phyloP scores from a whole-genome alignment of 1,139 yeast species.

The Entelexis sorbosivorans region DNA sequence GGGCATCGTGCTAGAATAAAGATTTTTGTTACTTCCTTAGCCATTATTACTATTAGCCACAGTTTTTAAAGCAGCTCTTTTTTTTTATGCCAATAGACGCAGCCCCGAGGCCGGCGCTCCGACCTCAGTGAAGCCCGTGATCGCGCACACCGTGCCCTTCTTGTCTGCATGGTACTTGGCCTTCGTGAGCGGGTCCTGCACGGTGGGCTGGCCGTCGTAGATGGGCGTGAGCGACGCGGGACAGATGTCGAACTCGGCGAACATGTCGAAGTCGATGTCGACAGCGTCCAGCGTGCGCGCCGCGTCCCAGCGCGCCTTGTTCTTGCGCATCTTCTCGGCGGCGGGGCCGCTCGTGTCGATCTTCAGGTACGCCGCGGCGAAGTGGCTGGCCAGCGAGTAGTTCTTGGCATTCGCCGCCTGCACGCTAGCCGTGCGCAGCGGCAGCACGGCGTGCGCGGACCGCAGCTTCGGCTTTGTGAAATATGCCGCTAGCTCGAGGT shows the following conservation, averaged over 20 bases:
- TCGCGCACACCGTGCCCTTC: conserved; percentile 67
- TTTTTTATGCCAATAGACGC: conserved; percentile 35
- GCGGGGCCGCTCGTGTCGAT: conserved; percentile 61
- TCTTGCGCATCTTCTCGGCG: conserved; percentile 79
- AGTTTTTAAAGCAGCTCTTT: neutral
- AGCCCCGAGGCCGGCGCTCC: conserved; percentile 97
- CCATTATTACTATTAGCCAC: too few relatives aligned
- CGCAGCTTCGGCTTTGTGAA: conserved; percentile 79
- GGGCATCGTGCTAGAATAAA: too few relatives aligned
- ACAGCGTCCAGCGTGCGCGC: conserved; percentile 72
- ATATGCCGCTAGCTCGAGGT: conserved; percentile 88
- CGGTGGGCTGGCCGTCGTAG: conserved; percentile 60
- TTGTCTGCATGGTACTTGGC: conserved; percentile 71
- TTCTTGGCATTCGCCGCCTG: conserved; percentile 83
- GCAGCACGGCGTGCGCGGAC: conserved; percentile 73
- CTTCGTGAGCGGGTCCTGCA: conserved; percentile 78
- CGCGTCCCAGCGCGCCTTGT: conserved; percentile 63
- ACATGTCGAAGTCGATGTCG: conserved; percentile 85
- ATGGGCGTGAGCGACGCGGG: conserved; percentile 82
- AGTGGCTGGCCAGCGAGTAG: conserved; percentile 76
- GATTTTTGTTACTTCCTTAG: too few relatives aligned
- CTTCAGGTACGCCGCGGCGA: conserved; percentile 73
- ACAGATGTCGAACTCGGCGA: conserved; percentile 83
- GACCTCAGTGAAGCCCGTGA: conserved; percentile 65
- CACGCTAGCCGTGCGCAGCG: conserved; percentile 90